A percentile compares a stretch with the other conserved stretches of the same genome.
Conservation (phyloP, 176 grass and related monocot species). For the Eragrostis curvula region DNA sequence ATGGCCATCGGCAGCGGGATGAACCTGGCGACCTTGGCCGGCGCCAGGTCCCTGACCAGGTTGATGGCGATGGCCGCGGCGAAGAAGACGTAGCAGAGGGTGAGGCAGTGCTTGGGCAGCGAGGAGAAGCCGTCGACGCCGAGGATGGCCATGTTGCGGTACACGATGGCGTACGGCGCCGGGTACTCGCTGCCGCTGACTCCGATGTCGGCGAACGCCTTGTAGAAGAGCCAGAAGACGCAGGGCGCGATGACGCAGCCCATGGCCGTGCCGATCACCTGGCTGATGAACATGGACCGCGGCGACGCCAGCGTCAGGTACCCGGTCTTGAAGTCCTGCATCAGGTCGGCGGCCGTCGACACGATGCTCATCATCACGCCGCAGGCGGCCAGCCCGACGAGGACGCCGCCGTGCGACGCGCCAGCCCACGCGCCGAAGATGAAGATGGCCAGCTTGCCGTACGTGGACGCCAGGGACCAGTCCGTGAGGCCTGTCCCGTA, state of each 20-base stretch:
- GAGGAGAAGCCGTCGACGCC: slow-evolving; percentile 60
- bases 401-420: slow-evolving; percentile 61
- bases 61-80: slow-evolving; percentile 47
- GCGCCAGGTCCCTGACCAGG: slow-evolving; percentile 35
- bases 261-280: slow-evolving; percentile 73
- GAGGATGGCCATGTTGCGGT: slow-evolving; percentile 68
- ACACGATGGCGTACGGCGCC: slow-evolving; percentile 56
- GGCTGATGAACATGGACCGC: slow-evolving; percentile 71
- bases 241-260: slow-evolving; percentile 67
- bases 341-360: slow-evolving; percentile 49
- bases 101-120: slow-evolving; percentile 55
- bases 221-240: slow-evolving; percentile 78
- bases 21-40: slow-evolving; percentile 32
- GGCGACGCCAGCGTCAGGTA: slow-evolving; percentile 76
- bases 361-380: slow-evolving; percentile 88
- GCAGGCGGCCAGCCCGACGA: slow-evolving; percentile 63
- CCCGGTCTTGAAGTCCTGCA: slow-evolving; percentile 78
- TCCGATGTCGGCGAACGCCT: slow-evolving; percentile 52
- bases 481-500: slow-evolving; percentile 75
- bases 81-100: slow-evolving; percentile 60
- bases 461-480: slow-evolving; percentile 67
- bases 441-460: slow-evolving; percentile 82
- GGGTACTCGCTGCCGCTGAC: slow-evolving; percentile 45
- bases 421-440: slow-evolving; percentile 66
- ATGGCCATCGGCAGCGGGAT: slow-evolving; percentile 60